These are phyloP conservation scores for Mycena amicta DNA, from an alignment of 768 basidiomycete species.

Conservation along the genomic window DNA sequence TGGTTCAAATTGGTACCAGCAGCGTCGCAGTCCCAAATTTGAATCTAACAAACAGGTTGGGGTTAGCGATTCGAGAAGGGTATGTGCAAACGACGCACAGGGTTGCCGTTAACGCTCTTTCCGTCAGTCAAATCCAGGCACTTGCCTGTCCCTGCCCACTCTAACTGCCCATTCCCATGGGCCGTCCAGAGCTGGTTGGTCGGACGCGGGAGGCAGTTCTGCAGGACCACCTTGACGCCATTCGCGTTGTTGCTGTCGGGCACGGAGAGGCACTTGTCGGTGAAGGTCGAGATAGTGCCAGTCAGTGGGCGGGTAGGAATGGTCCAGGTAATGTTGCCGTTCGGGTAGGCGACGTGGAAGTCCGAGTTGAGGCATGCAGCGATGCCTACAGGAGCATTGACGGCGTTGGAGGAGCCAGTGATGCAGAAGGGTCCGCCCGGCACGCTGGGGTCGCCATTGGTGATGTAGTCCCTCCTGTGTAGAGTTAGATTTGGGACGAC, in stretches of 20 bases:
- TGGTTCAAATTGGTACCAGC: background rate
- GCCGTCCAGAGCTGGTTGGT: slow-evolving; percentile 11
- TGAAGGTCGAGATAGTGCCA: slow-evolving; percentile 5
- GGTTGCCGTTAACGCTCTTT: background rate
- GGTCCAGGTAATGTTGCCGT: slow-evolving; percentile 16
- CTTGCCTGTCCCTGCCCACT: slow-evolving; percentile 4
- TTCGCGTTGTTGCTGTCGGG: slow-evolving; percentile 23
- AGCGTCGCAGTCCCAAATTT: background rate
- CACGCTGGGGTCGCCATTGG: background rate
- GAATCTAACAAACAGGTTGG: background rate
- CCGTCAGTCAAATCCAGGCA: slow-evolving; percentile 15
- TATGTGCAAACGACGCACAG: background rate
- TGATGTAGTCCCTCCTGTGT: background rate
- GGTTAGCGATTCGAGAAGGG: background rate
- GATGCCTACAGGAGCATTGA: slow-evolving; percentile 10
- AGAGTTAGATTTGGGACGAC: background rate
- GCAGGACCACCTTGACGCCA: slow-evolving; percentile 29
- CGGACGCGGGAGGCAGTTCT: slow-evolving; percentile 16
- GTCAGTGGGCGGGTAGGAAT: slow-evolving; percentile 2
- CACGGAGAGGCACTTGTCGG: slow-evolving; percentile 26
- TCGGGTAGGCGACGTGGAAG: slow-evolving; percentile 8
- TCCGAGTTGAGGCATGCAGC: slow-evolving; percentile 6
- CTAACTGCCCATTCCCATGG: slow-evolving; percentile 2
- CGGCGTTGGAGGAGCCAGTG: slow-evolving; percentile 1
- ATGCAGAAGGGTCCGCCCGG: slow-evolving; percentile 6